Percentiles rank a stretch among this genome's conserved stretches.
Evolutionary conservation across 352 stramenopile genomes (phyloP).

Genomic region (Phytophthora chlamydospora): DNA sequence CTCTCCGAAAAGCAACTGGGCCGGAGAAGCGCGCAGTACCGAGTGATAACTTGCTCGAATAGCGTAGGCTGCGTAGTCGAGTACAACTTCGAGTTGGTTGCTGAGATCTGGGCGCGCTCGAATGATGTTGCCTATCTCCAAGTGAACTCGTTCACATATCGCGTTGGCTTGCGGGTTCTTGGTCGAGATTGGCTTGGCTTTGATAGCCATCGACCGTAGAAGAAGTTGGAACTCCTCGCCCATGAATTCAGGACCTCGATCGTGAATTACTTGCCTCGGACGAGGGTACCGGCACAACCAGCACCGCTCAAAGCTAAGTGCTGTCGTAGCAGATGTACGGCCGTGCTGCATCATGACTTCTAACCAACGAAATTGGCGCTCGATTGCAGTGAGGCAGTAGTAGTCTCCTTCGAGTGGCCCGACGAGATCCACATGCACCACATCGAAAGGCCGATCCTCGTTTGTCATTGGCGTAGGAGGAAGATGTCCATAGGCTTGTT

Average conservation of each 20-base stretch:
- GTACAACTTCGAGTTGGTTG: constrained; percentile 5
- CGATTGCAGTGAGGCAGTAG: constrained; percentile 13
- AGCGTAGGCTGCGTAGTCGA: constrained; percentile 12
- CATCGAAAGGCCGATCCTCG: constrained; percentile 7
- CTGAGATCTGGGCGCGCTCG: constrained; percentile 5
- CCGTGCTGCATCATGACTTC: constrained; percentile 9
- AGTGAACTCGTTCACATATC: constrained; percentile 17
- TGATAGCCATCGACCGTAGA: constrained; percentile 1
- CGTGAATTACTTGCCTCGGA: constrained; percentile 3
- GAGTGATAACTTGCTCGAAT: constrained; percentile 16
- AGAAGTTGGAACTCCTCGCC: constrained; percentile 12
- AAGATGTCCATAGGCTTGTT: constrained; percentile 12
- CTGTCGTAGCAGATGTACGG: neutral
- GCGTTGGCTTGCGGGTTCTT: constrained; percentile 22
- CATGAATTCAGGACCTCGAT: constrained; percentile 14
- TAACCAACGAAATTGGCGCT: constrained; percentile 16
- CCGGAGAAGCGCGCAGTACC: constrained; percentile 6
- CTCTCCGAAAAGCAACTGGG: constrained; percentile 12
- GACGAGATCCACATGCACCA: constrained; percentile 16
- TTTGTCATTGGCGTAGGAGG: constrained; percentile 4
- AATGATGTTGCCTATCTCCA: constrained; percentile 15
- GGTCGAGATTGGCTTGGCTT: constrained; percentile 8
- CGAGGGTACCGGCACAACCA: constrained; percentile 20
- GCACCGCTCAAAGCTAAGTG: constrained; percentile 8
- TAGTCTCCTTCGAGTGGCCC: neutral